A percentile compares a stretch with the other conserved stretches of the same genome.
Evolutionary conservation across 306 rosid species (phyloP).

Genomic region (Delonix regia): DNA sequence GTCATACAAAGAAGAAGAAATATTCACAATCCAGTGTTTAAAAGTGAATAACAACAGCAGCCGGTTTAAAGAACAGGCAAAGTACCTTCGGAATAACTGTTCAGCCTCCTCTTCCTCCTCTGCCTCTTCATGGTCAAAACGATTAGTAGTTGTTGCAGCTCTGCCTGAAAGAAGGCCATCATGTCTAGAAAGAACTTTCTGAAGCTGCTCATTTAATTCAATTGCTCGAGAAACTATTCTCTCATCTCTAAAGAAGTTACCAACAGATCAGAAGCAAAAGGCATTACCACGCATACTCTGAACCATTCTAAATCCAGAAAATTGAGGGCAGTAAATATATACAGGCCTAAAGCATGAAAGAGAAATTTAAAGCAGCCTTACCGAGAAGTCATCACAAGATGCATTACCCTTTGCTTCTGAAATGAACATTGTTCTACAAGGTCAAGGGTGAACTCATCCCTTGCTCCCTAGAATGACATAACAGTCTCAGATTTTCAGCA

Average conservation of each 20-base stretch:
- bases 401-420: constrained; percentile 94
- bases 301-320: constrained; percentile 28
- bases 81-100: constrained; percentile 79
- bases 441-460: constrained; percentile 92
- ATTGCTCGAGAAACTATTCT: constrained; percentile 74
- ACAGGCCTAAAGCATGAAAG: constrained; percentile 20
- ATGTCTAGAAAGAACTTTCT: constrained; percentile 76
- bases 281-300: constrained; percentile 12
- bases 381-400: constrained; percentile 88
- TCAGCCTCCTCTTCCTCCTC: constrained; percentile 84
- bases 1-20: constrained; percentile 9
- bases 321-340: background rate
- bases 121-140: constrained; percentile 44
- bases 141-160: constrained; percentile 47
- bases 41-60: constrained; percentile 20
- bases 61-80: background rate
- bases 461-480: constrained; percentile 61
- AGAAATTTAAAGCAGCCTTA: constrained; percentile 49
- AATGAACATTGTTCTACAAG: constrained; percentile 94
- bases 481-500: constrained; percentile 38
- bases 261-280: constrained; percentile 22
- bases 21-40: constrained; percentile 20
- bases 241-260: constrained; percentile 55
- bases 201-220: constrained; percentile 80
- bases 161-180: constrained; percentile 67